Conservation (phyloP, 192 early-diverging fungal genomes). For the Coemansia reversa region DNA sequence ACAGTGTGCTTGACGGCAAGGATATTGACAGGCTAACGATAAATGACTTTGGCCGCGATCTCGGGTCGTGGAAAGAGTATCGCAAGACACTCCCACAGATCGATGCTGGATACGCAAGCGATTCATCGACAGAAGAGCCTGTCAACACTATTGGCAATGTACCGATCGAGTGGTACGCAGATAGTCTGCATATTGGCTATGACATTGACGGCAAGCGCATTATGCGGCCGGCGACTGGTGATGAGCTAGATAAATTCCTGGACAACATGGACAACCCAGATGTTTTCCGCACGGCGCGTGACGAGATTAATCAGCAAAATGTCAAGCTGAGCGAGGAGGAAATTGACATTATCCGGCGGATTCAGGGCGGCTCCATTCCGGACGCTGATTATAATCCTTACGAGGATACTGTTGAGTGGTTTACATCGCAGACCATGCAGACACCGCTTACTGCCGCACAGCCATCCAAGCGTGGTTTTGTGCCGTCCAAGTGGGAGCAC, state of each 20-base stretch:
- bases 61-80: slow-evolving; percentile 45
- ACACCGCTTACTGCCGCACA: slow-evolving; percentile 88
- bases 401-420: slow-evolving; percentile 93
- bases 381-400: slow-evolving; percentile 89
- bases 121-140: slow-evolving; percentile 87
- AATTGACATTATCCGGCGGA: slow-evolving; percentile 88
- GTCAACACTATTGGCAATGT: slow-evolving; percentile 93
- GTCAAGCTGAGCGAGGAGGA: slow-evolving; percentile 86
- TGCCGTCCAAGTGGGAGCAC: slow-evolving; percentile 94
- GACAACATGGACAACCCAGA: slow-evolving; percentile 90
- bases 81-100: slow-evolving; percentile 78
- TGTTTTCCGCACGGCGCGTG: slow-evolving; percentile 82
- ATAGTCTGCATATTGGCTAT: slow-evolving; percentile 96
- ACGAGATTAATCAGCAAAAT: slow-evolving; percentile 77
- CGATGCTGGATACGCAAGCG: slow-evolving; percentile 88
- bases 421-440: slow-evolving; percentile 77
- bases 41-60: slow-evolving; percentile 48
- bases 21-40: slow-evolving; percentile 41
- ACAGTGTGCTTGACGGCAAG: slow-evolving; percentile 40
- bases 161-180: slow-evolving; percentile 97
- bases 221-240: slow-evolving; percentile 79
- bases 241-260: slow-evolving; percentile 94
- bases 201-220: slow-evolving; percentile 92
- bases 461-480: slow-evolving; percentile 92
- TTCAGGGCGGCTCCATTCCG: slow-evolving; percentile 78